These are phyloP conservation scores for Trichoderma lentiforme DNA, from an alignment of 2,329 filamentous ascomycete species.

Conservation along the genomic window DNA sequence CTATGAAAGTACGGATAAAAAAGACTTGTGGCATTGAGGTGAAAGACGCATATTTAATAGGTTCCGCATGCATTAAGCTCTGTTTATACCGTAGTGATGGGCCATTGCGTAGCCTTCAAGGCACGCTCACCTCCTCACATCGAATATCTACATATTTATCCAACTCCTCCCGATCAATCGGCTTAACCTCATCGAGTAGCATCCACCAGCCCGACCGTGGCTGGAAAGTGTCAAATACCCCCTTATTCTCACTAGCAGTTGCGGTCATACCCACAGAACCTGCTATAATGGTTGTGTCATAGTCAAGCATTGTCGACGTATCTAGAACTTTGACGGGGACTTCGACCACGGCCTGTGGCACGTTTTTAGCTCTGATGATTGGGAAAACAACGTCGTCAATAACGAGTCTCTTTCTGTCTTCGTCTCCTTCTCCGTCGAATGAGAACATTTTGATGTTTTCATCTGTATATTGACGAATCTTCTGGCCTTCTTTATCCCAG, in stretches of 20 bases:
- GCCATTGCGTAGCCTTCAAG: neutral
- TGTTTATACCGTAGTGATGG: neutral
- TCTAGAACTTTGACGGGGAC: neutral
- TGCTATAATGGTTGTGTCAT: neutral
- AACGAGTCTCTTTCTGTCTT: neutral
- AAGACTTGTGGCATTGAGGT: too few species aligned
- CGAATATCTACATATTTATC: neutral
- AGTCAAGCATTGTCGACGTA: neutral
- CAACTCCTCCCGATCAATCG: neutral
- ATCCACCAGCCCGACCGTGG: constrained; percentile 12
- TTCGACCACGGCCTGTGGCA: neutral
- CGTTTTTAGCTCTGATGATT: neutral
- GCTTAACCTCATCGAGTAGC: neutral
- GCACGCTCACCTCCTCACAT: neutral
- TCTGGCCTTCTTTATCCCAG: constrained; percentile 14
- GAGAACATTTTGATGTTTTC: neutral
- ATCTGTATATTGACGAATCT: neutral
- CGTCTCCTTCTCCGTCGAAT: neutral
- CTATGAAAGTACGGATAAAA: too few species aligned
- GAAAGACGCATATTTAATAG: too few species aligned
- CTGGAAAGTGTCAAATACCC: neutral
- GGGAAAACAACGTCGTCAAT: constrained; percentile 9
- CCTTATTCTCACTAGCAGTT: neutral
- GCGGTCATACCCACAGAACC: neutral
- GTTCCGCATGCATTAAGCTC: neutral